Base-by-base conservation (phyloP, 768 basidiomycete genomes). In the Pisolithus tinctorius region DNA sequence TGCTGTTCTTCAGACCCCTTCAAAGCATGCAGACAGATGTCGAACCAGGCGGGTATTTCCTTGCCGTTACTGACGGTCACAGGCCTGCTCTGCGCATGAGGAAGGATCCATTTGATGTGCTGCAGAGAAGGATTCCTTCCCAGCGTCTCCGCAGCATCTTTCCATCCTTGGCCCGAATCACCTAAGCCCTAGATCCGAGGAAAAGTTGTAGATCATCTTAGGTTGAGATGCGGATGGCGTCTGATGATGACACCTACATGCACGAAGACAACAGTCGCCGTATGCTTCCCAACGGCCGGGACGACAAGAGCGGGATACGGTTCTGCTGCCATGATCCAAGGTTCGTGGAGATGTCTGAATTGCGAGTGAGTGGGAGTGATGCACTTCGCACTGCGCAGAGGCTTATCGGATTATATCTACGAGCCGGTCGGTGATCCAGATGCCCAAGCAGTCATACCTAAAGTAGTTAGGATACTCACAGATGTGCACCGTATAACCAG, bases 51-150 rank as follows among this genome's bases (percentile, higher is more conserved):
- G 10, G 82, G 83, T 83, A 88, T 87, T 29, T 56, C 60, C 69
- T 80, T 77, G 52, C 86, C 87, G 54, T 34, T 20, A 23, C 34
- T 47, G 31, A 84, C 79, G 6, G 81, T 87, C 17, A 93, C 83
- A 4, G 79, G 69, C 52, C 76, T 78, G 39, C 36, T 38, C n/a
- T 36, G 36, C 11, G 52, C 52, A 25, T 90, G 83, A 17, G 92
- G 92, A 27, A 95, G 70, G 43, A 95, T 72, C 87, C 88, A 95
- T 73, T 91, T 92, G 51, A 92, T 73, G 62, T 91, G 84, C 10
- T 74, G 69, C 42, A 90, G 72, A 6, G 60, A 71, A 26, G 75
- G 63, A n/a, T 31, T 20, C 20, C 2, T 20, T 20, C 20, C 20
- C 20, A 47, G 20, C 10, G 80, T 79, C 51, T 82, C 76, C 27